Base-by-base conservation (phyloP, 1,284 basidiomycete genomes). In the Hymenochaete sp. region DNA sequence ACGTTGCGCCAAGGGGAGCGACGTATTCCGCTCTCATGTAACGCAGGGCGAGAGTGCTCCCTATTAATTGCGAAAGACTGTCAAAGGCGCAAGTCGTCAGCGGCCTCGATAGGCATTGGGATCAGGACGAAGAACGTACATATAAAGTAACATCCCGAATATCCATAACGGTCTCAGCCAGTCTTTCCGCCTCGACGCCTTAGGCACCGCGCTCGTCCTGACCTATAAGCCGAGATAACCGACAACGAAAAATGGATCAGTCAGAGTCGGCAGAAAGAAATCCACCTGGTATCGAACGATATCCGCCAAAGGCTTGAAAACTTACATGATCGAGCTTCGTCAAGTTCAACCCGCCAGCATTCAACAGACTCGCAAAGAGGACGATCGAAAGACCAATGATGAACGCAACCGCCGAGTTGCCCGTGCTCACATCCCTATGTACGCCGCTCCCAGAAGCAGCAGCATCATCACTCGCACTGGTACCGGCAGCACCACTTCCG, bases 11-110 rank as follows among this genome's bases (percentile, higher is more conserved):
- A 7, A 90, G 70, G 7, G 87, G 86, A 2, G 86, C 86, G 39
- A 89, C 86, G 56, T 87, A 88, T 77, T 89, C 84, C 84, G 86
- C 88, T 52, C 88, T 78, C 74, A 92, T 83, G 59, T 89, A 92
- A 60, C 86, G 80, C 21, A 92, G 70, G 0, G 88, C 88, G 16
- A 92, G 71, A 0, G 89, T 92, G 56, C 81, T 85, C 32, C 89
- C 88, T 54, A 92, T 79, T 56, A 92, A 66, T 61, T 92, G 89
- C 1, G 86, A 90, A 35, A 90, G 62, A 56, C 83, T 85, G 54
- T 52, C 27, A 24, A 39, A 16, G 56, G 41, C 13, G 53, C 52
- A 14, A 42, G 36, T 28, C 5, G 13, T 6, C 13, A 6, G 13
- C 8, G 35, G 26, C 8, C 45, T 42, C 45, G 41, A 26, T 26